Percentiles rank a stretch among this genome's conserved stretches.
Evolutionary conservation across 768 basidiomycete genomes (phyloP).

Genomic region (Auriscalpium orientale): DNA sequence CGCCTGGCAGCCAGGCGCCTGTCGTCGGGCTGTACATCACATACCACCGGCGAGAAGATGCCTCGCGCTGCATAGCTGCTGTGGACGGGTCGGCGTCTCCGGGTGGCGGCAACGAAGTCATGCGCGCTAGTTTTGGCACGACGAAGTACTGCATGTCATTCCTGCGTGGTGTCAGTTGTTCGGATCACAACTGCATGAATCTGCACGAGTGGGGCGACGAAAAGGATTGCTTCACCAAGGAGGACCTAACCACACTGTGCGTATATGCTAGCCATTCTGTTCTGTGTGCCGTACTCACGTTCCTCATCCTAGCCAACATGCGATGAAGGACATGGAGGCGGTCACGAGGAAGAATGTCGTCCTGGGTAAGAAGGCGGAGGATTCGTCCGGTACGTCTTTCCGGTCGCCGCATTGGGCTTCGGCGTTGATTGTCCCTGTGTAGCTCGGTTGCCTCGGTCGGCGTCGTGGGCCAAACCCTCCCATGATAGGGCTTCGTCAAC

Average conservation of each 20-base stretch:
- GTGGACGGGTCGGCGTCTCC: conserved; percentile 90
- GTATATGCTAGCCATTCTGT: conserved; percentile 20
- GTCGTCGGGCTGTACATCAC: conserved; percentile 95
- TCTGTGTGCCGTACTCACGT: background rate
- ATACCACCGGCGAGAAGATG: conserved; percentile 90
- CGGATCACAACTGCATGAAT: conserved; percentile 87
- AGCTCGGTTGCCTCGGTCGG: conserved; percentile 53
- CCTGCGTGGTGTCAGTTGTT: conserved; percentile 76
- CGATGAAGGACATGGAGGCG: conserved; percentile 78
- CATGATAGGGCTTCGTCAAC: conserved; percentile 13
- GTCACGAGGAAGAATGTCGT: conserved; percentile 44
- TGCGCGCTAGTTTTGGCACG: conserved; percentile 93
- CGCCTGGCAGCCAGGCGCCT: conserved; percentile 62
- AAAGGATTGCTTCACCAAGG: conserved; percentile 95
- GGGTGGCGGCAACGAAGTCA: conserved; percentile 79
- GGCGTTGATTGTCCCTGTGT: background rate
- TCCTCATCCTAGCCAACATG: conserved; percentile 63
- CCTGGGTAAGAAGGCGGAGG: conserved; percentile 53
- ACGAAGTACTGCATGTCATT: conserved; percentile 98
- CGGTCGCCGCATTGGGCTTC: too few relatives aligned
- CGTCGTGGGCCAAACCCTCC: conserved; percentile 35
- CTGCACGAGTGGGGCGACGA: conserved; percentile 99
- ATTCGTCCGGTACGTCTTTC: conserved; percentile 10
- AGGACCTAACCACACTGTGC: conserved; percentile 88
- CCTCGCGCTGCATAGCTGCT: conserved; percentile 84